These are phyloP conservation scores for Penicillium coffeae DNA, from an alignment of 495 filamentous ascomycete species.

Conservation along the genomic window DNA sequence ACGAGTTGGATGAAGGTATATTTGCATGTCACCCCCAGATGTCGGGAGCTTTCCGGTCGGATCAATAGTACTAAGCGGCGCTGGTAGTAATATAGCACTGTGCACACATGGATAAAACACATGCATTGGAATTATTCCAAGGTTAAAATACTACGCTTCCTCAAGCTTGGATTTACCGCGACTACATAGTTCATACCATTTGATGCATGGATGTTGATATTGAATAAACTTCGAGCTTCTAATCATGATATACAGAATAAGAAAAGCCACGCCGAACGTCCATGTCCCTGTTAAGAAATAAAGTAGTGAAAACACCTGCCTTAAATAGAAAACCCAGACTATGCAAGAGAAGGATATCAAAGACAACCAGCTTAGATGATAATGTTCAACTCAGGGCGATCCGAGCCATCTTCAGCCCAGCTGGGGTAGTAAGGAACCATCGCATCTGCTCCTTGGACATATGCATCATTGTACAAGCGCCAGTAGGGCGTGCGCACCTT, in stretches of 20 bases:
- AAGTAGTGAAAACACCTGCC: constrained; percentile 13
- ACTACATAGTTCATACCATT: no score
- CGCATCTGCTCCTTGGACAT: constrained; percentile 86
- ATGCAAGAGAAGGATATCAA: constrained; percentile 16
- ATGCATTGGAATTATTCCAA: no score
- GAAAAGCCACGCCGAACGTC: constrained; percentile 25
- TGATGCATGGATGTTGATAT: neutral
- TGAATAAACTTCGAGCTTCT: constrained; percentile 14
- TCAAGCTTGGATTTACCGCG: no score
- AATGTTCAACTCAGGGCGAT: constrained; percentile 76
- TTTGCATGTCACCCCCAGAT: no score
- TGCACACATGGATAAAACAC: no score
- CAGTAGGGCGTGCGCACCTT: constrained; percentile 93
- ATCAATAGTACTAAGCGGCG: no score
- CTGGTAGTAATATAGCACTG: no score
- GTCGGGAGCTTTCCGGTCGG: no score
- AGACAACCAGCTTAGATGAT: constrained; percentile 56
- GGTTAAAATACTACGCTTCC: no score
- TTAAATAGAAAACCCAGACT: constrained; percentile 3
- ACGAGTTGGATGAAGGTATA: no score
- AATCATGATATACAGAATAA: constrained; percentile 22
- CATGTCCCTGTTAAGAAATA: constrained; percentile 15
- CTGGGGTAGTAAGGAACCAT: constrained; percentile 95
- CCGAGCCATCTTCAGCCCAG: constrained; percentile 69
- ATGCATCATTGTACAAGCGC: constrained; percentile 95